phyloP scores from a whole-genome alignment of 352 stramenopile species.

The Phytophthora tentaculata region DNA sequence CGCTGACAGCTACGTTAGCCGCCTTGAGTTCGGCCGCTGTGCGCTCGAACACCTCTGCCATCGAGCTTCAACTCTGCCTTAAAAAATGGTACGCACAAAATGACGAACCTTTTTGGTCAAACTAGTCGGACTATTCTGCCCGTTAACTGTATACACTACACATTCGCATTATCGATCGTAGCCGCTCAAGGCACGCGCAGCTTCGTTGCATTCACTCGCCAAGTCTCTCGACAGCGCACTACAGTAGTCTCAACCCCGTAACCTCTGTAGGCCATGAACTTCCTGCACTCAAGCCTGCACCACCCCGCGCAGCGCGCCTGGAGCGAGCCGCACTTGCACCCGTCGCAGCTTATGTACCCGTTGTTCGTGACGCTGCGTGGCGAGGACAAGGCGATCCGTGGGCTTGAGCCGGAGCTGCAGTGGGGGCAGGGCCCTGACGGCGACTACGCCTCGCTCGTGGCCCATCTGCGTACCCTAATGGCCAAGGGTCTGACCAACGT shows the following conservation, averaged over 20 bases:
- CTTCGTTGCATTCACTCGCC: conserved; percentile 24
- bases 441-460: conserved; percentile 72
- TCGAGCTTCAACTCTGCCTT: conserved; percentile 32
- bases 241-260: no score
- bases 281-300: conserved; percentile 84
- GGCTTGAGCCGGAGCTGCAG: conserved; percentile 86
- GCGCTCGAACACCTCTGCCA: conserved; percentile 55
- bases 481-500: conserved; percentile 81
- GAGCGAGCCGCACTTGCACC: conserved; percentile 89
- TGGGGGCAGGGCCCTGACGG: conserved; percentile 78
- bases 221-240: conserved; percentile 11
- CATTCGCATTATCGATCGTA: background rate
- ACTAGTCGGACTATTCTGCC: no score
- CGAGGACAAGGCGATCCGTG: conserved; percentile 77
- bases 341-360: conserved; percentile 90
- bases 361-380: conserved; percentile 85
- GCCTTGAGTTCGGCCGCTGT: conserved; percentile 51
- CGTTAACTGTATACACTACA: background rate
- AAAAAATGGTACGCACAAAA: background rate
- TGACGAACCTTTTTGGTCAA: no score
- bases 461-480: conserved; percentile 72
- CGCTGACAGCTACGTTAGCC: conserved; percentile 45
- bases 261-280: conserved; percentile 26
- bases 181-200: conserved; percentile 11
- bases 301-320: conserved; percentile 82